Evolutionary conservation across 805 yeast species (phyloP).

Genomic region (Barnettozyma salicaria): DNA sequence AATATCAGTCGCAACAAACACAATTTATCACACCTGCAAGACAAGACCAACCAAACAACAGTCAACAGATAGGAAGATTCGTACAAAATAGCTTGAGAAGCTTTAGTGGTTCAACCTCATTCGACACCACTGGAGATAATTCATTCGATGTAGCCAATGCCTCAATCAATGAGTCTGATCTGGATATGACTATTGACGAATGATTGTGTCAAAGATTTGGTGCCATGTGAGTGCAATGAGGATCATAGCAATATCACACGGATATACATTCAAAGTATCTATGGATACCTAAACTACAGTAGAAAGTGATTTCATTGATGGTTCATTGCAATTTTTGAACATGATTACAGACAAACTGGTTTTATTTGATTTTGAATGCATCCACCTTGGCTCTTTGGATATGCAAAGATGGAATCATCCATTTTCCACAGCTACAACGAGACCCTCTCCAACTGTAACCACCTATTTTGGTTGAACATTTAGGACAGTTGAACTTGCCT

Average conservation of each 20-base stretch:
- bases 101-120: constrained; percentile 7
- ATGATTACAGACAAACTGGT: too few species aligned
- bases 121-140: constrained; percentile 6
- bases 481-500: constrained; percentile 82
- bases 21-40: constrained; percentile 15
- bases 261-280: too few species aligned
- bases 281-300: too few species aligned
- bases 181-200: constrained; percentile 42
- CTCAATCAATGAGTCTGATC: constrained; percentile 31
- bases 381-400: constrained; percentile 79
- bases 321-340: too few species aligned
- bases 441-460: constrained; percentile 94
- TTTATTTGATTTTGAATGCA: constrained; percentile 29
- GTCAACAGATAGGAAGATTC: constrained; percentile 4
- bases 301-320: too few species aligned
- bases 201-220: too few species aligned
- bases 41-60: constrained; percentile 4
- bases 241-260: too few species aligned
- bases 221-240: too few species aligned
- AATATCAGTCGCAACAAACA: constrained; percentile 2
- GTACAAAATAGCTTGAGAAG: constrained; percentile 6
- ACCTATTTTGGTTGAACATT: constrained; percentile 81
- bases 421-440: constrained; percentile 88
- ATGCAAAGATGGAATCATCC: constrained; percentile 92
- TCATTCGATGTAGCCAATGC: constrained; percentile 22